Evolutionary conservation across 1,139 yeast species (phyloP), one percentile per base, ranked within the genome.

Genomic region (Nakaseomyces sp.): DNA sequence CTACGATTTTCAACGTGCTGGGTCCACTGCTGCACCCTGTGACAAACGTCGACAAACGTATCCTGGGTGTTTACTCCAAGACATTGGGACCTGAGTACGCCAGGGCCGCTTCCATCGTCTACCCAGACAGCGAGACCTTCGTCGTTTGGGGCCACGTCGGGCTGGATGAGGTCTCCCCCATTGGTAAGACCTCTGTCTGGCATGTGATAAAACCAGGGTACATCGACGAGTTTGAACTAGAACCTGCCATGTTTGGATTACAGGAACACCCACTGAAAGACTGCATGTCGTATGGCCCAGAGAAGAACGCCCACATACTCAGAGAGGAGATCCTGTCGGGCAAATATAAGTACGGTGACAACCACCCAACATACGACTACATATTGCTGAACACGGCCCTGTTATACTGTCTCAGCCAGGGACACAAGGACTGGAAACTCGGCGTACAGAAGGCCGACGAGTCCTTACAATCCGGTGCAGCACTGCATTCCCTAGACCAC

Each of bases 1-100:
- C 98, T 1, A 83, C 97, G 2, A 85, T 91, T 30, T 91, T 91
- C 72, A 91, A 91, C 63, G 81, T 91, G 15, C 68, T 91, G 52
- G 98, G 98, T 0, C 98, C 98, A 0, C 68, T 91, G 51, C 70
- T 91, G 49, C 93, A 91, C 67, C 98, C 98, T 2, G 86, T 87
- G 16, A 49, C 47, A 6, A 48, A 52, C 29, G 71, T 89, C 30
- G 73, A 74, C 52, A 84, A 93, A 4, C 72, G 97, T 51, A 79
- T 91, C 30, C 72, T 93, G 43, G 98, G 98, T 39, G 98, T 91
- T 1, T 87, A 84, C 63, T 73, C 87, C 26, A 84, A 84, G 52
- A 68, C 70, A 5, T 67, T 91, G 48, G 98, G 97, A 3, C 79
- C 74, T 48, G 81, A 84, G 9, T 91, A 85, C 57, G 96, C 96